These are phyloP conservation scores for Pythium dissotocum DNA, from an alignment of 352 stramenopile genomes.

Conservation along the genomic window DNA sequence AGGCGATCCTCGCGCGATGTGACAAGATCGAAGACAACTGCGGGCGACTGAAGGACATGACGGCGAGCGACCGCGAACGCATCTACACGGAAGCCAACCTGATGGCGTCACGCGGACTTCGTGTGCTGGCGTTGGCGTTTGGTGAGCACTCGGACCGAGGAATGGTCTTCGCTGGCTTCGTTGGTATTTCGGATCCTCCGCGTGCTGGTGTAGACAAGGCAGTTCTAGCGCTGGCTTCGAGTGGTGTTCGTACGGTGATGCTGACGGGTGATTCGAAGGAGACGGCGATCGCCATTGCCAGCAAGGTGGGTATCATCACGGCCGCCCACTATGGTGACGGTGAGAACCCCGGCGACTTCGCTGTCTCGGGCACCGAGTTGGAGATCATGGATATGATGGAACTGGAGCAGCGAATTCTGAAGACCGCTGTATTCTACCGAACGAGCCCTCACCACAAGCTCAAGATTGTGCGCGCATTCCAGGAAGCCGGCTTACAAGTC, in stretches of 20 bases:
- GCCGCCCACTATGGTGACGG: constrained; percentile 46
- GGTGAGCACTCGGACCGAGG: constrained; percentile 75
- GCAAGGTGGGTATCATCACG: constrained; percentile 92
- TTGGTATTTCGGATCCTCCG: constrained; percentile 91
- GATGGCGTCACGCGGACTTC: constrained; percentile 78
- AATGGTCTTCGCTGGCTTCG: constrained; percentile 92
- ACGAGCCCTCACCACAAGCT: constrained; percentile 95
- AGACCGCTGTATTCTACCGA: constrained; percentile 95
- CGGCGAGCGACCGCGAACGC: constrained; percentile 54
- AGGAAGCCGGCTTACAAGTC: constrained; percentile 84
- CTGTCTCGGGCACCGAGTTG: constrained; percentile 87
- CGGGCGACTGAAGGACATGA: constrained; percentile 67
- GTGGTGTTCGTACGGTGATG: constrained; percentile 87
- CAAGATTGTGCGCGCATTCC: constrained; percentile 93
- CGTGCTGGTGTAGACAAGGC: constrained; percentile 67
- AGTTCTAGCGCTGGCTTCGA: constrained; percentile 52
- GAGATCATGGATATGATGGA: constrained; percentile 89
- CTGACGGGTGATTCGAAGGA: constrained; percentile 95
- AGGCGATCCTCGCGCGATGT: constrained; percentile 73
- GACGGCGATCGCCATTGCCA: constrained; percentile 94
- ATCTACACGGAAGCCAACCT: constrained; percentile 59
- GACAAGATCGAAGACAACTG: constrained; percentile 78
- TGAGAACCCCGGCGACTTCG: constrained; percentile 42
- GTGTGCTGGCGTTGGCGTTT: constrained; percentile 90
- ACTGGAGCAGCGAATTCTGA: constrained; percentile 81